Conservation (phyloP, 441 rosid genomes). For the Bruguiera hainesii region DNA sequence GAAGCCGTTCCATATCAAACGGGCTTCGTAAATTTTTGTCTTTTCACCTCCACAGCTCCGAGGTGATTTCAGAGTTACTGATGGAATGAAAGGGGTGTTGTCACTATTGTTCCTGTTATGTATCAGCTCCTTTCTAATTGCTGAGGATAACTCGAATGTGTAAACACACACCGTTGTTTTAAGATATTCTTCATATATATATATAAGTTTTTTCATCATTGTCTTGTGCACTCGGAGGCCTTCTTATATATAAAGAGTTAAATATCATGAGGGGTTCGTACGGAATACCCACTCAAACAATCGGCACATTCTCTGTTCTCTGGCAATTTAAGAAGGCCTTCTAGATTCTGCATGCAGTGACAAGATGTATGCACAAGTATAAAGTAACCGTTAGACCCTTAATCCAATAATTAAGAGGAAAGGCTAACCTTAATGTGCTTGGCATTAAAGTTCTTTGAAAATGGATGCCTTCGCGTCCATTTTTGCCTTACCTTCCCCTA, state of each 20-base stretch:
- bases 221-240: too few species aligned
- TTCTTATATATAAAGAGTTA: neutral
- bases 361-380: neutral
- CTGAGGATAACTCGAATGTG: too few species aligned
- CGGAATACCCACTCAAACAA: conserved; percentile 53
- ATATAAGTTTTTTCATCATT: too few species aligned
- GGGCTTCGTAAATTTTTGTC: conserved; percentile 15
- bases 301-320: conserved; percentile 82
- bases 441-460: conserved; percentile 67
- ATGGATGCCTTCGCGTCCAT: conserved; percentile 70
- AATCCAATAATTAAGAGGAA: neutral
- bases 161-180: too few species aligned
- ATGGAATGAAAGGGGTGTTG: conserved; percentile 5
- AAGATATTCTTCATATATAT: too few species aligned
- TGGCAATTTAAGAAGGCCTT: conserved; percentile 57
- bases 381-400: neutral
- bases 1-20: neutral
- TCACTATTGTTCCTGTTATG: too few species aligned
- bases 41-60: neutral
- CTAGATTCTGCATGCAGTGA: conserved; percentile 51
- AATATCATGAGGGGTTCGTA: neutral
- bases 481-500: conserved; percentile 7
- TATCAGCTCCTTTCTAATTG: too few species aligned
- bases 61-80: conserved; percentile 3
- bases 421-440: conserved; percentile 58